Conservation (phyloP, 208 protist species). For the Polymyxa betae region DNA sequence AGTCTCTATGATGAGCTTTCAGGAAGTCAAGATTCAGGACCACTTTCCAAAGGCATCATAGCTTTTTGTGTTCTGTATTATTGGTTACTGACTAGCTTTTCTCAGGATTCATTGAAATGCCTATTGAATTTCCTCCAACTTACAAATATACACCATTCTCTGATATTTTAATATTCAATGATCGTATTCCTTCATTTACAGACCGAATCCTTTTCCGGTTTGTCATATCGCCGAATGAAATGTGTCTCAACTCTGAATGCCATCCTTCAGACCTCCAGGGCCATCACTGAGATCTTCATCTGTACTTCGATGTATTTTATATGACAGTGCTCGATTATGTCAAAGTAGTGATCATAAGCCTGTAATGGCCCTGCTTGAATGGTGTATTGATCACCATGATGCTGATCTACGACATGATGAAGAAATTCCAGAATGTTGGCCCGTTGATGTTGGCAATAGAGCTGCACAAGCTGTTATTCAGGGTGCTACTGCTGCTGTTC, state of each 20-base stretch:
- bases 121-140: background rate
- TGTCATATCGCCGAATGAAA: background rate
- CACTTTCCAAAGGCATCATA: background rate
- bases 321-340: background rate
- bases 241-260: background rate
- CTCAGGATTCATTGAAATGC: background rate
- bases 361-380: background rate
- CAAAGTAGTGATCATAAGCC: background rate
- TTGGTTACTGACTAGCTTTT: background rate
- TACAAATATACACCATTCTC: constrained; percentile 7
- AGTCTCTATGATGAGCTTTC: background rate
- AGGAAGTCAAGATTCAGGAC: background rate
- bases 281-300: background rate
- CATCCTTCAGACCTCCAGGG: background rate
- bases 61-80: background rate
- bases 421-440: background rate
- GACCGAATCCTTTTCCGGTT: constrained; percentile 11
- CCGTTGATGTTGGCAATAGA: background rate
- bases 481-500: background rate
- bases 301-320: background rate
- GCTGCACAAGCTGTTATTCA: background rate
- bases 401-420: background rate
- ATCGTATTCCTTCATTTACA: constrained; percentile 4
- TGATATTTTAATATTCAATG: background rate
- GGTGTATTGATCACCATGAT: background rate